Evolutionary conservation across 495 filamentous ascomycete genomes (phyloP).

Genomic region (Aspergillus saccharolyticus): DNA sequence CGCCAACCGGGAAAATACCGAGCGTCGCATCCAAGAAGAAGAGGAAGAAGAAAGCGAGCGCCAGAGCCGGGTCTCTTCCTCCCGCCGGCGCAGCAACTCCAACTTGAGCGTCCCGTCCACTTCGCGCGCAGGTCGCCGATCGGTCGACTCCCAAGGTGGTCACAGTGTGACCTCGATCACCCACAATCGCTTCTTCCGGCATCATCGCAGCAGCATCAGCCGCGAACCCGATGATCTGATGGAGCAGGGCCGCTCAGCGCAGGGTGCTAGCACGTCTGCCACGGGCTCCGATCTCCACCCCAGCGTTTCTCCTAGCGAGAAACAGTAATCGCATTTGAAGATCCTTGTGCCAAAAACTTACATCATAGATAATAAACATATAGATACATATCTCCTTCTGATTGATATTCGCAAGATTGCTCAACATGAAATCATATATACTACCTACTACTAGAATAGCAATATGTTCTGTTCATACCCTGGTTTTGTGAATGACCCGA

Average conservation of each 20-base stretch:
- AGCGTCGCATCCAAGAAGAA: slow-evolving; percentile 44
- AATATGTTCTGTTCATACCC: too few species aligned
- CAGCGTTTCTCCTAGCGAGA: background rate
- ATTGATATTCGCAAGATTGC: background rate
- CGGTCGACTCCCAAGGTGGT: slow-evolving; percentile 32
- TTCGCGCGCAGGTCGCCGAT: slow-evolving; percentile 21
- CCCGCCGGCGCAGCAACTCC: slow-evolving; percentile 23
- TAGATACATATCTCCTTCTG: background rate
- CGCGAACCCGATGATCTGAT: slow-evolving; percentile 27
- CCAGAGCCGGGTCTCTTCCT: slow-evolving; percentile 25
- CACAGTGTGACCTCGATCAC: slow-evolving; percentile 27
- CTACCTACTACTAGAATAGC: too few species aligned
- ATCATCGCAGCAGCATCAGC: slow-evolving; percentile 25
- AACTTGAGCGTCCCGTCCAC: slow-evolving; percentile 24
- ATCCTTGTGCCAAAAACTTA: background rate
- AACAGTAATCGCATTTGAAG: background rate
- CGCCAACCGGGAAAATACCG: slow-evolving; percentile 37
- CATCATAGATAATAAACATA: background rate
- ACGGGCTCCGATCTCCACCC: slow-evolving; percentile 3
- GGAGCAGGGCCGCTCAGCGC: slow-evolving; percentile 29
- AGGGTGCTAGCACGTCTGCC: slow-evolving; percentile 8
- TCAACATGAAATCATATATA: background rate
- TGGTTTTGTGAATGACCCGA: too few species aligned
- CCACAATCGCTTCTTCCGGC: slow-evolving; percentile 38
- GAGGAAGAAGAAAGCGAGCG: slow-evolving; percentile 36